These are phyloP conservation scores for Penicillium antarcticum DNA, from an alignment of 495 filamentous ascomycete genomes.

Conservation along the genomic window DNA sequence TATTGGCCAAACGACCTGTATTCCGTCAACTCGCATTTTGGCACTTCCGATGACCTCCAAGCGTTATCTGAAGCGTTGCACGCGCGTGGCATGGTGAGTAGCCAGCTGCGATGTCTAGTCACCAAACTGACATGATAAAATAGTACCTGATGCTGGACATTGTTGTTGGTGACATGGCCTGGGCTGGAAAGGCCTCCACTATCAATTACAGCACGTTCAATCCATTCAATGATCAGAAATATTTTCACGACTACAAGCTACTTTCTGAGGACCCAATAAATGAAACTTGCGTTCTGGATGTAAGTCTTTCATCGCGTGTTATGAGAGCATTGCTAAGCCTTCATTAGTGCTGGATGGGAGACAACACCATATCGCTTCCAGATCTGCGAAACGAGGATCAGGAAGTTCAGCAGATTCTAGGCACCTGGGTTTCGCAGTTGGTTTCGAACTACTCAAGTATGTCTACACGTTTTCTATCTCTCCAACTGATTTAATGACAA, in stretches of 20 bases:
- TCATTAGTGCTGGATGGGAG: slow-evolving; percentile 57
- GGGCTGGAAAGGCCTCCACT: slow-evolving; percentile 38
- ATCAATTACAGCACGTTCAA: slow-evolving; percentile 55
- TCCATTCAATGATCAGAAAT: slow-evolving; percentile 50
- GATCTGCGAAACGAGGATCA: slow-evolving; percentile 62
- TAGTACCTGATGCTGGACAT: slow-evolving; percentile 67
- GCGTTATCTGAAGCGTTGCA: slow-evolving; percentile 52
- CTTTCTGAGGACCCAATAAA: slow-evolving; percentile 56
- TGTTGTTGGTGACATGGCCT: slow-evolving; percentile 67
- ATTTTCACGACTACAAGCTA: slow-evolving; percentile 59
- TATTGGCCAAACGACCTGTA: slow-evolving; percentile 66
- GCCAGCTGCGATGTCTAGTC: background rate
- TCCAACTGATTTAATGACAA: slow-evolving; percentile 1
- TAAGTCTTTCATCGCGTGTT: background rate
- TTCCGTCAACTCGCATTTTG: slow-evolving; percentile 59
- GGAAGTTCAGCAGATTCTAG: slow-evolving; percentile 47
- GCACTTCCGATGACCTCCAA: slow-evolving; percentile 55
- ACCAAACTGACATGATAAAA: background rate
- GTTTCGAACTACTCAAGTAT: slow-evolving; percentile 56
- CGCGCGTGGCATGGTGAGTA: slow-evolving; percentile 43
- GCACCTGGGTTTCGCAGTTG: slow-evolving; percentile 58
- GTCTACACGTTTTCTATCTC: background rate
- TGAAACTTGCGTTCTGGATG: slow-evolving; percentile 13
- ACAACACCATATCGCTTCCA: slow-evolving; percentile 53
- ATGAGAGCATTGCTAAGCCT: slow-evolving; percentile 9